A percentile compares a stretch with the other conserved stretches of the same genome.
Evolutionary conservation across 2,329 filamentous ascomycete genomes (phyloP).

Genomic region (Epichloe glyceriae): DNA sequence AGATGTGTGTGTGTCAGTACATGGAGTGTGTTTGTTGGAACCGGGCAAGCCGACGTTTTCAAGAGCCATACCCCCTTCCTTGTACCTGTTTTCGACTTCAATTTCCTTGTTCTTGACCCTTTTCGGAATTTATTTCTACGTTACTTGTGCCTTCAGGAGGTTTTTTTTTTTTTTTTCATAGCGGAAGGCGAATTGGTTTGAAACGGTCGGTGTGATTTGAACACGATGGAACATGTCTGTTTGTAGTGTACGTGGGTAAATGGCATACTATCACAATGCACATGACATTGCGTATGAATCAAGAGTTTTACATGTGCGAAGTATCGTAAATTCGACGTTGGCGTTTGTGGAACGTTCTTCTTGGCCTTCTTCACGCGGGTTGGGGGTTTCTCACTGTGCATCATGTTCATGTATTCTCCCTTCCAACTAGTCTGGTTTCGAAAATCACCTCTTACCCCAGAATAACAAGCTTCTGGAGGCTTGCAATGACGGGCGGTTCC

Average conservation of each 20-base stretch:
- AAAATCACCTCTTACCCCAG: conserved; percentile 24
- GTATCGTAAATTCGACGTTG: no score
- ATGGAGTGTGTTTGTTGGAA: no score
- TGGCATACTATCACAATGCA: background rate
- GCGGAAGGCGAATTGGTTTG: conserved; percentile 12
- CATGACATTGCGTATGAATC: background rate
- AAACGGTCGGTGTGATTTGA: conserved; percentile 2
- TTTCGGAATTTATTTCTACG: background rate
- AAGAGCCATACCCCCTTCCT: background rate
- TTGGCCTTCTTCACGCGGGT: background rate
- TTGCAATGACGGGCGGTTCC: conserved; percentile 35
- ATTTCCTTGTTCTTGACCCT: background rate
- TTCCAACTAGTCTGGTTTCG: background rate
- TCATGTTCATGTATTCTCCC: background rate
- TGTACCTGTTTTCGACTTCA: background rate
- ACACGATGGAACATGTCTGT: background rate
- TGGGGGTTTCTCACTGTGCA: background rate
- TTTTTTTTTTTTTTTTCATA: conserved; percentile 13
- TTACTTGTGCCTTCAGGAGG: background rate
- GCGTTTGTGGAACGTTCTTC: no score
- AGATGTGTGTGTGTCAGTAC: no score
- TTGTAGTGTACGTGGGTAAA: background rate
- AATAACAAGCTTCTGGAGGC: conserved; percentile 36
- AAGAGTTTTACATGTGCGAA: no score
- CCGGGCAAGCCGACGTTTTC: no score